Percentiles rank a stretch among this genome's conserved stretches.
Evolutionary conservation across 192 early-diverging fungal genomes (phyloP).

Genomic region (Entrophospora sp.): DNA sequence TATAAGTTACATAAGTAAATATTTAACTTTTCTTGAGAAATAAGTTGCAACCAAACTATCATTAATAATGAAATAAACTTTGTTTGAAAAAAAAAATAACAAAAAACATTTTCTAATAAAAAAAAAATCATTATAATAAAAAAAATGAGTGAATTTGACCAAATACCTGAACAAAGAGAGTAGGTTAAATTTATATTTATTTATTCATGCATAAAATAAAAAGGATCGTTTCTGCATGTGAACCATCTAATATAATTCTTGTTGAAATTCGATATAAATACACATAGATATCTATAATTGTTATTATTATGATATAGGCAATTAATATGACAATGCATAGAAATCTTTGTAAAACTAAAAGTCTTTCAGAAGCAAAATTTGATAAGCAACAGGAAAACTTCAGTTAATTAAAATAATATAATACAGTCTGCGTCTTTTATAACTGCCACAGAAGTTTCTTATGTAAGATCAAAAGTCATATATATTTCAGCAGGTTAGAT

Average conservation of each 20-base stretch:
- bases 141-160: slow-evolving; percentile 18
- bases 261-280: neutral
- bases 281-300: too few species aligned
- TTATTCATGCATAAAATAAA: neutral
- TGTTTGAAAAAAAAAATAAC: too few species aligned
- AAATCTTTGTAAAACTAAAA: slow-evolving; percentile 63
- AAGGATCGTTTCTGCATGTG: slow-evolving; percentile 38
- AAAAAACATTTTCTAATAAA: too few species aligned
- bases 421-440: slow-evolving; percentile 57
- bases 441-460: slow-evolving; percentile 51
- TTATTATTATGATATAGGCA: slow-evolving; percentile 33
- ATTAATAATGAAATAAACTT: too few species aligned
- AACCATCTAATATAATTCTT: slow-evolving; percentile 20
- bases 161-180: slow-evolving; percentile 19
- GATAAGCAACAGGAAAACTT: too few species aligned
- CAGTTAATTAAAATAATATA: too few species aligned
- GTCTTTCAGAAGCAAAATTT: slow-evolving; percentile 73
- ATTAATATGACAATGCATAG: slow-evolving; percentile 68
- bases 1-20: too few species aligned
- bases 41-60: too few species aligned
- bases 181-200: neutral
- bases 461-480: slow-evolving; percentile 50
- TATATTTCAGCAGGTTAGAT: slow-evolving; percentile 76
- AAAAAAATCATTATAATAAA: too few species aligned
- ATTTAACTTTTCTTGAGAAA: too few species aligned